phyloP scores from a whole-genome alignment of 73 alveolate species.

The Loxodes magnus region DNA sequence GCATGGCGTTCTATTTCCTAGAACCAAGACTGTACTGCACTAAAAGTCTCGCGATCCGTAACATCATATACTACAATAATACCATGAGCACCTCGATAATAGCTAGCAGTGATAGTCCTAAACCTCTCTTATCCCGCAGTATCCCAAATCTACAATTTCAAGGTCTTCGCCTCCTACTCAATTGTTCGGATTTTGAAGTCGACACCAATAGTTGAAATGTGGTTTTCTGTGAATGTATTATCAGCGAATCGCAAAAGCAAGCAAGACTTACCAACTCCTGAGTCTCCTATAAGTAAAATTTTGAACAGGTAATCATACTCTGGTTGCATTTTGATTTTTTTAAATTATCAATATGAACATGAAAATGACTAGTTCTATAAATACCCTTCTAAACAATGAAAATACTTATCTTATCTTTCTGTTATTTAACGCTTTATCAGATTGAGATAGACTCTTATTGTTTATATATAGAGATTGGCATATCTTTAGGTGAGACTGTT shows the following conservation, averaged over 20 bases:
- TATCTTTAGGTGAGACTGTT: too few relatives aligned
- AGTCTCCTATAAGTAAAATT: constrained; percentile 31
- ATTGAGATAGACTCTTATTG: too few relatives aligned
- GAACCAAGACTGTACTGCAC: constrained; percentile 36
- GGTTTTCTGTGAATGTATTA: constrained; percentile 30
- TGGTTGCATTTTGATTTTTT: too few relatives aligned
- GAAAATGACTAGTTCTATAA: too few relatives aligned
- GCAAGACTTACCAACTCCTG: constrained; percentile 40
- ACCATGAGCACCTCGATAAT: constrained; percentile 47
- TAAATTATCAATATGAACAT: too few relatives aligned
- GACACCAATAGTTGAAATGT: constrained; percentile 45
- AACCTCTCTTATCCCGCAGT: constrained; percentile 35
- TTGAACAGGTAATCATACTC: constrained; percentile 32
- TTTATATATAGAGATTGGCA: too few relatives aligned
- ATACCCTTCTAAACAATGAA: too few relatives aligned
- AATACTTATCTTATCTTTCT: too few relatives aligned
- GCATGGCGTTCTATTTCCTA: constrained; percentile 16
- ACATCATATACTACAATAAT: constrained; percentile 32
- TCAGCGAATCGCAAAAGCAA: constrained; percentile 38
- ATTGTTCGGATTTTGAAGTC: constrained; percentile 38
- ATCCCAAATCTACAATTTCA: constrained; percentile 39
- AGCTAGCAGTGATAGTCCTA: constrained; percentile 30
- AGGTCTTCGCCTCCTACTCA: constrained; percentile 35
- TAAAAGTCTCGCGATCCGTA: constrained; percentile 36
- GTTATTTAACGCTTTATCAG: too few relatives aligned